Conservation (phyloP, 73 alveolate species). For the Paramecium tetraurelia region DNA sequence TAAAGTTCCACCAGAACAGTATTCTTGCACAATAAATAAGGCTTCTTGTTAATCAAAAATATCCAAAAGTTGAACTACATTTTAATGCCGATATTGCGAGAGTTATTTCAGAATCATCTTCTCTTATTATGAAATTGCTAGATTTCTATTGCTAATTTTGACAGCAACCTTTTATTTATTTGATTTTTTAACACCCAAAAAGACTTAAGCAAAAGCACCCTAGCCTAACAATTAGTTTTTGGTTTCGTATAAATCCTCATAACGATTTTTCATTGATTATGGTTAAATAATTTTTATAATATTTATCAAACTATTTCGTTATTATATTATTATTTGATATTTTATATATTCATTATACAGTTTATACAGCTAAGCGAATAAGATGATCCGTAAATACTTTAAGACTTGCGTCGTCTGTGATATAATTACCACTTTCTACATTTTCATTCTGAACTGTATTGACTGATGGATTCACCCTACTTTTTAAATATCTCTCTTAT, state of each 20-base stretch:
- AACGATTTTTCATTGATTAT: constrained; percentile 8
- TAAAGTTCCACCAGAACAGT: constrained; percentile 30
- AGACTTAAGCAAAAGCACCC: constrained; percentile 48
- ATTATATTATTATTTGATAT: not conserved
- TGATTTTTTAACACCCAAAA: not conserved
- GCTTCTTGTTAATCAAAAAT: not conserved
- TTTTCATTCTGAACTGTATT: constrained; percentile 72
- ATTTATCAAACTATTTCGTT: not conserved
- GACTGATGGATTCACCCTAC: constrained; percentile 89
- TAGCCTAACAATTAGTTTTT: not conserved
- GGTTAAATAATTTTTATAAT: not conserved
- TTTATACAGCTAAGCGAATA: constrained; percentile 84
- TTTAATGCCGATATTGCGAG: not conserved
- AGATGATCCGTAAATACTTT: constrained; percentile 93
- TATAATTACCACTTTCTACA: constrained; percentile 82
- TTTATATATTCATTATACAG: constrained; percentile 14
- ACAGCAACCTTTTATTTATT: constrained; percentile 28
- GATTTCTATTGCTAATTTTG: constrained; percentile 24
- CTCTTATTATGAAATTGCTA: constrained; percentile 23
- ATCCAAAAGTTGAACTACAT: constrained; percentile 5
- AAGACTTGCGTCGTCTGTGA: constrained; percentile 94
- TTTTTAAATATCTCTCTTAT: constrained; percentile 91
- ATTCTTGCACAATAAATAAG: not conserved
- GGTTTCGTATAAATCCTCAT: constrained; percentile 27
- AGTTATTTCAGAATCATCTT: not conserved